These are phyloP conservation scores for Cercospora zeae-maydis DNA, from an alignment of 2,329 filamentous ascomycete genomes.

Conservation along the genomic window DNA sequence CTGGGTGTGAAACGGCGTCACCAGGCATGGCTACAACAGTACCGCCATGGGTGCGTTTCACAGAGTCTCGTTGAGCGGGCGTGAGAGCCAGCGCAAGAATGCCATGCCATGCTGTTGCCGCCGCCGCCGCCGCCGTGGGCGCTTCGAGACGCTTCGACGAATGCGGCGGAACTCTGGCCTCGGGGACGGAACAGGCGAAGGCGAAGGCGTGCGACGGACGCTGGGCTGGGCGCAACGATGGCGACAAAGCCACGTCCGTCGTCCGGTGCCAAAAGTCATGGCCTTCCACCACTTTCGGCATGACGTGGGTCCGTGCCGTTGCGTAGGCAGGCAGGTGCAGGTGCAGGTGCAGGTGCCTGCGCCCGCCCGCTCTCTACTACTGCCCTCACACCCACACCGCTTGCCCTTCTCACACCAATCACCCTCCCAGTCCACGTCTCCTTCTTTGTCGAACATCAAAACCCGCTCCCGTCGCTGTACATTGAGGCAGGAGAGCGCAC, in stretches of 20 bases:
- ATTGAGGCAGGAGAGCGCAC: background rate
- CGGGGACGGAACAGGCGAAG: too few species aligned
- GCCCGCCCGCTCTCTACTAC: background rate
- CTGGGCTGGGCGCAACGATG: too few species aligned
- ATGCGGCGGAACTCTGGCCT: background rate
- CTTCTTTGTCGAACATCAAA: background rate
- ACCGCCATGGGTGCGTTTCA: background rate
- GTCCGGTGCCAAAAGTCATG: background rate
- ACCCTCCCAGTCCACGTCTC: background rate
- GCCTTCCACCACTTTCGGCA: background rate
- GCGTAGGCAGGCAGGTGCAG: too few species aligned
- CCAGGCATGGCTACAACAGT: background rate
- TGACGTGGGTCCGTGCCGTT: too few species aligned
- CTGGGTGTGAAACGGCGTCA: constrained; percentile 7
- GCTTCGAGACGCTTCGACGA: background rate
- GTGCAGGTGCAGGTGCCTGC: too few species aligned
- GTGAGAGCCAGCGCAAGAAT: constrained; percentile 3
- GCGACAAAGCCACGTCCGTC: too few species aligned
- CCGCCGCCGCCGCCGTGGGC: background rate
- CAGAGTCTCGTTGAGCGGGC: background rate
- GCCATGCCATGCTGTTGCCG: background rate
- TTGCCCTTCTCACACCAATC: background rate
- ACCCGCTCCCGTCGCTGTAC: background rate
- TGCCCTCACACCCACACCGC: background rate
- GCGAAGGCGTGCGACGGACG: too few species aligned